Evolutionary conservation across 176 grass and related monocot genomes (phyloP).

Genomic region (Carex parvula): DNA sequence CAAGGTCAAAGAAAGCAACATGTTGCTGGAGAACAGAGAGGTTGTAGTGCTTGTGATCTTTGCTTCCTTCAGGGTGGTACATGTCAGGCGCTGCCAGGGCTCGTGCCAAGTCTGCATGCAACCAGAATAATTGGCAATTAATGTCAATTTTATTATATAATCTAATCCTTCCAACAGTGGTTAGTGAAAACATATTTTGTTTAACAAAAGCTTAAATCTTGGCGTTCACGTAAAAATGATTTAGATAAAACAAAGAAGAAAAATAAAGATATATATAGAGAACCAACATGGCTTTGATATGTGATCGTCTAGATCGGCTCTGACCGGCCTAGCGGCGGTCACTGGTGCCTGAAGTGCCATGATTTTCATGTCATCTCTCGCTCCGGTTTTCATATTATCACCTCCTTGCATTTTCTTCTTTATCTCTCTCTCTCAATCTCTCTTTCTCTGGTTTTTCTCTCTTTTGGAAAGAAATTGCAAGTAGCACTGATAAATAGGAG

Average conservation of each 20-base stretch:
- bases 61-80: conserved; percentile 47
- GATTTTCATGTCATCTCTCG: conserved; percentile 24
- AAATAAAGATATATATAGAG: background rate
- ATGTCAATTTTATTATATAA: background rate
- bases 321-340: background rate
- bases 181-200: no score
- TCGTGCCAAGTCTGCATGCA: conserved; percentile 40
- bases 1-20: conserved; percentile 37
- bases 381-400: background rate
- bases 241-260: background rate
- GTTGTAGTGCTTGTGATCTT: conserved; percentile 41
- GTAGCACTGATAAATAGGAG: background rate
- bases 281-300: conserved; percentile 20
- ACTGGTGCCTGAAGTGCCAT: conserved; percentile 18
- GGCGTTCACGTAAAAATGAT: background rate
- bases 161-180: no score
- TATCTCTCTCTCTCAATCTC: background rate
- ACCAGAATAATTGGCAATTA: background rate
- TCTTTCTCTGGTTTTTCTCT: background rate
- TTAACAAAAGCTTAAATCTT: background rate
- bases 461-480: background rate
- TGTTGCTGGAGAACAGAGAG: conserved; percentile 39
- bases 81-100: conserved; percentile 38
- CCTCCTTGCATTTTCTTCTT: background rate
- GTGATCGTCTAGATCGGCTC: conserved; percentile 23